Evolutionary conservation across 257 asterid species (phyloP).

Genomic region (Nyctanthes arbortristis): DNA sequence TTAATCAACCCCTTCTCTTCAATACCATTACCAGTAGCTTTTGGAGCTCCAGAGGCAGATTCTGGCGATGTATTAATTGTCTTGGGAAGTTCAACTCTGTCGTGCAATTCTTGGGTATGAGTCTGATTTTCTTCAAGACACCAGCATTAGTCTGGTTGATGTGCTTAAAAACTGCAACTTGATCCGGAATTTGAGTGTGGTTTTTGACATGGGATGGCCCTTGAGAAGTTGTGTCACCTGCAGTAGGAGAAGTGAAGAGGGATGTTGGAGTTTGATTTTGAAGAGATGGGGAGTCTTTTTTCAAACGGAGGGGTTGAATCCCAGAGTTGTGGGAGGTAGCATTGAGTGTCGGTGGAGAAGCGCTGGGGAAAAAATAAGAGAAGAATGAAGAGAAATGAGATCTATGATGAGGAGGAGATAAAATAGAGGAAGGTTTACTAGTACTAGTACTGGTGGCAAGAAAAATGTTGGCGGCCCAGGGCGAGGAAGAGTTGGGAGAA

Average conservation of each 20-base stretch:
- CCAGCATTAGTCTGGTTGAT: too few relatives aligned
- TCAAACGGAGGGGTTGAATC: conserved; percentile 24
- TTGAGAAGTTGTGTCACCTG: too few relatives aligned
- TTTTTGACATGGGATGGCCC: conserved; percentile 26
- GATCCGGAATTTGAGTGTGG: too few relatives aligned
- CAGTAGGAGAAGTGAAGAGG: conserved; percentile 47
- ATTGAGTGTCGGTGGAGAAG: conserved; percentile 13
- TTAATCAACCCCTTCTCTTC: conserved; percentile 37
- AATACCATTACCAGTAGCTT: conserved; percentile 31
- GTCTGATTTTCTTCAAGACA: conserved; percentile 22
- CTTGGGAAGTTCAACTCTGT: conserved; percentile 38
- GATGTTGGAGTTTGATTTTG: conserved; percentile 35
- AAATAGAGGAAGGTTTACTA: too few relatives aligned
- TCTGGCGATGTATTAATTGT: conserved; percentile 29
- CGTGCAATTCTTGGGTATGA: conserved; percentile 24
- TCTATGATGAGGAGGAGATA: conserved; percentile 34
- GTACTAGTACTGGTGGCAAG: conserved; percentile 16
- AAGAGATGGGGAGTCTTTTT: conserved; percentile 7
- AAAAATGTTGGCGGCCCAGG: conserved; percentile 53
- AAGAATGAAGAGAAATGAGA: conserved; percentile 57
- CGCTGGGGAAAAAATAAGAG: conserved; percentile 35
- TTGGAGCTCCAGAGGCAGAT: conserved; percentile 20
- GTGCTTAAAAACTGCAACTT: too few relatives aligned
- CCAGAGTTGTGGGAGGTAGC: conserved; percentile 19
- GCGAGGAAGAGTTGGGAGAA: conserved; percentile 64